Percentiles rank a stretch among this genome's conserved stretches.
phyloP scores from a whole-genome alignment of 495 filamentous ascomycete species.

The Saxophila tyrrhenica region DNA sequence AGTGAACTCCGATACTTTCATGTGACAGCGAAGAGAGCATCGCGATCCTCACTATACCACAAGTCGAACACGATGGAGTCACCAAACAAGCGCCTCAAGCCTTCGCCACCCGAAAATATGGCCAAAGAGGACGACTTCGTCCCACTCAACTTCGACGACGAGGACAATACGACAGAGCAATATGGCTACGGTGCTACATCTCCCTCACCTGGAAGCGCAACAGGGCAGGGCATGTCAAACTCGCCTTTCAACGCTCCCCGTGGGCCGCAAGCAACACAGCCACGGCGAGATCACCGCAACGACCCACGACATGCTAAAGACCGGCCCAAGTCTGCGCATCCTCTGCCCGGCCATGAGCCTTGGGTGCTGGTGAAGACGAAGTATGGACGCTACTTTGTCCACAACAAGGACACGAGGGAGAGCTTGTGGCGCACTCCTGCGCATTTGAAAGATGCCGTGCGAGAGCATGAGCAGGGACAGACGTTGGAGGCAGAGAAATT shows the following conservation, averaged over 20 bases:
- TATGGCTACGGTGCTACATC: slow-evolving; percentile 33
- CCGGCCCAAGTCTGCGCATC: slow-evolving; percentile 66
- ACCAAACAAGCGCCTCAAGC: slow-evolving; percentile 11
- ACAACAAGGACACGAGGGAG: slow-evolving; percentile 69
- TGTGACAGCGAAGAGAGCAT: neutral
- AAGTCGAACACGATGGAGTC: slow-evolving; percentile 8
- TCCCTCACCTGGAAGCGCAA: no score
- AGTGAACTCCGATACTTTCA: no score
- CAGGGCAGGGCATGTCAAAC: neutral
- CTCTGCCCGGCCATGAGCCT: slow-evolving; percentile 70
- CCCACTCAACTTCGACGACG: slow-evolving; percentile 4
- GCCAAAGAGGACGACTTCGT: slow-evolving; percentile 9
- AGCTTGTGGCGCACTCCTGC: slow-evolving; percentile 90
- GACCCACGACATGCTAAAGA: slow-evolving; percentile 54
- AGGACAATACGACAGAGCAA: neutral
- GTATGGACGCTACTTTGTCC: slow-evolving; percentile 73
- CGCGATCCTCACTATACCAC: neutral
- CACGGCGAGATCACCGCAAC: slow-evolving; percentile 16
- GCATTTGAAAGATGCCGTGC: slow-evolving; percentile 67
- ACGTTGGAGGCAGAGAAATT: slow-evolving; percentile 37
- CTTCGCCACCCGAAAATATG: neutral
- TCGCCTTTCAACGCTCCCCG: neutral
- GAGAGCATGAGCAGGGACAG: slow-evolving; percentile 54
- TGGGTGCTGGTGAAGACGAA: slow-evolving; percentile 92
- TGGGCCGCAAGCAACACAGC: neutral